A percentile compares a stretch with the other conserved stretches of the same genome.
These are phyloP conservation scores for Hygrocybe punicea DNA, from an alignment of 768 basidiomycete species.

Conservation along the genomic window DNA sequence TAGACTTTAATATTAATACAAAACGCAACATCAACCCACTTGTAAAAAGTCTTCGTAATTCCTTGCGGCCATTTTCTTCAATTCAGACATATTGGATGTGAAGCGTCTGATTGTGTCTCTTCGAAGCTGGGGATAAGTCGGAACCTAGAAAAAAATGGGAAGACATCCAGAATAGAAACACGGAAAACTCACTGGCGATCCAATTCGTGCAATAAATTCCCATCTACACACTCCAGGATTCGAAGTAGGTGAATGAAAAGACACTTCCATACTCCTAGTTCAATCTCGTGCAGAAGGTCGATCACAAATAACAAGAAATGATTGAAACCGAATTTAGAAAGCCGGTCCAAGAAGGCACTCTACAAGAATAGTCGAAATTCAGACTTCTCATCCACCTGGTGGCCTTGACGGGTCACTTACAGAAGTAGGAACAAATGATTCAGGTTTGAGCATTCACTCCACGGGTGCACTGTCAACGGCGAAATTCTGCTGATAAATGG, in stretches of 20 bases:
- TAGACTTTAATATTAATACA: not conserved
- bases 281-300: conserved; percentile 1
- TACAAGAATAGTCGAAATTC: not conserved
- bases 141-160: conserved; percentile 17
- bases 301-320: conserved; percentile 4
- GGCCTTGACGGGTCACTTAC: not conserved
- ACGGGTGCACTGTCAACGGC: not conserved
- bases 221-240: conserved; percentile 3
- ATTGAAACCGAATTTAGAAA: not conserved
- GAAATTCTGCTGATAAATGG: conserved; percentile 1
- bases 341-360: conserved; percentile 6
- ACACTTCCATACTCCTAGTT: conserved; percentile 3
- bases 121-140: conserved; percentile 23
- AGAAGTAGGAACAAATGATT: conserved; percentile 7
- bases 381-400: not conserved
- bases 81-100: conserved; percentile 27
- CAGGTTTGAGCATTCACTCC: not conserved
- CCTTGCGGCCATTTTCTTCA: conserved; percentile 32
- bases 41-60: conserved; percentile 42
- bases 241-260: conserved; percentile 4
- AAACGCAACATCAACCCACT: conserved; percentile 16
- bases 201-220: conserved; percentile 14
- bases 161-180: not conserved
- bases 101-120: conserved; percentile 30
- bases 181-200: conserved; percentile 14